Base-by-base conservation (phyloP, 352 stramenopile species). In the Phytophthora constricta region DNA sequence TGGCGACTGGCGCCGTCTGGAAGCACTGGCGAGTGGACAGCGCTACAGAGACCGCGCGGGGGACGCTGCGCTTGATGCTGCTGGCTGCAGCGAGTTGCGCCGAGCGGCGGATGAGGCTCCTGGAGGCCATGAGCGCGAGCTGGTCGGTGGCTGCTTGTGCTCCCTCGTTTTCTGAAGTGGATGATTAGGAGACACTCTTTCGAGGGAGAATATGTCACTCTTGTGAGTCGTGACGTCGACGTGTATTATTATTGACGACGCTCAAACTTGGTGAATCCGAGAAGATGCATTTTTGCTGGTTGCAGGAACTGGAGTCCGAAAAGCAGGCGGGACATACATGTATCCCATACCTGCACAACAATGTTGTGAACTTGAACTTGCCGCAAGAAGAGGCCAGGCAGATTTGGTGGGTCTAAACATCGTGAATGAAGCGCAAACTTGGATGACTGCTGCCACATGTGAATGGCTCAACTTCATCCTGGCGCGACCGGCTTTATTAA, bases 281-380 rank as follows among this genome's bases (percentile, higher is more conserved):
- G 39, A 59, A 14, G 62, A 45, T 69, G 53, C 43, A 62, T 51
- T 17, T 19, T 26, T n/a, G n/a, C n/a, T n/a, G n/a, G n/a, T n/a
- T n/a, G n/a, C n/a, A n/a, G n/a, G n/a, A n/a, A n/a, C n/a, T 63
- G 27, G 45, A 20, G 25, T 26, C 17, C 23, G 31, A 41, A 56
- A 13, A 10, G 37, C 13, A 49, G 37, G 17, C n/a, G n/a, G n/a
- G n/a, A n/a, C n/a, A n/a, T n/a, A n/a, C n/a, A n/a, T n/a, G n/a
- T n/a, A n/a, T n/a, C n/a, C n/a, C n/a, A n/a, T n/a, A n/a, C n/a
- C n/a, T n/a, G n/a, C n/a, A n/a, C n/a, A n/a, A n/a, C n/a, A n/a
- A n/a, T n/a, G n/a, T n/a, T n/a, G n/a, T n/a, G n/a, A n/a, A n/a
- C 28, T 69, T 73, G 65, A 47, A 63, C 41, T 65, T 58, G 48